Evolutionary conservation across 2,329 filamentous ascomycete species (phyloP).

Genomic region (Cytospora paraplurivora): DNA sequence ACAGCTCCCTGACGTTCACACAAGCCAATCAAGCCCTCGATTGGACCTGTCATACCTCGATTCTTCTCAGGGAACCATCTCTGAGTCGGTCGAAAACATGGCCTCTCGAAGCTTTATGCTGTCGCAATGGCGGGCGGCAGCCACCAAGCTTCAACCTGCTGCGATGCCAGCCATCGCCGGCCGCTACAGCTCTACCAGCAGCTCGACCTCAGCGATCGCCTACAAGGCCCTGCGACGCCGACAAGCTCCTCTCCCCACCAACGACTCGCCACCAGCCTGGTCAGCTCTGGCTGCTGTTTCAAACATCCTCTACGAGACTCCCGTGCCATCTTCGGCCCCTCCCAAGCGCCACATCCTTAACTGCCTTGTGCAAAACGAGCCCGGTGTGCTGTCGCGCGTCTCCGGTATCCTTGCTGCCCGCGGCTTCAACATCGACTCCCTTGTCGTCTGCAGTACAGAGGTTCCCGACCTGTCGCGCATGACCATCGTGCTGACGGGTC

Average conservation of each 20-base stretch:
- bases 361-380: slow-evolving; percentile 98
- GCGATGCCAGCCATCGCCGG: slow-evolving; percentile 36
- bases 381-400: slow-evolving; percentile 92
- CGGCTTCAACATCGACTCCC: slow-evolving; percentile 98
- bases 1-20: slow-evolving; percentile 8
- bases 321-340: slow-evolving; percentile 77
- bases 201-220: slow-evolving; percentile 88
- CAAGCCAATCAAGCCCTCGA: slow-evolving; percentile 13
- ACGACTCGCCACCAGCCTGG: slow-evolving; percentile 73
- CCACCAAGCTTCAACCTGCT: slow-evolving; percentile 32
- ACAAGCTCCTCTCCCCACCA: slow-evolving; percentile 80
- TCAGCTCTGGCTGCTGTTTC: slow-evolving; percentile 94
- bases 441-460: slow-evolving; percentile 97
- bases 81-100: slow-evolving; percentile 27
- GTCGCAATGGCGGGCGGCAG: slow-evolving; percentile 32
- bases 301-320: slow-evolving; percentile 98
- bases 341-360: slow-evolving; percentile 96
- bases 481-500: slow-evolving; percentile 96
- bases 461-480: slow-evolving; percentile 96
- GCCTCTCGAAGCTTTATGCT: slow-evolving; percentile 28
- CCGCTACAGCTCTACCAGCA: slow-evolving; percentile 53
- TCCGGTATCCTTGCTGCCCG: slow-evolving; percentile 94
- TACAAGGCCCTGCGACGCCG: slow-evolving; percentile 97
- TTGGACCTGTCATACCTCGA: slow-evolving; percentile 22
- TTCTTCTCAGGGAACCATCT: slow-evolving; percentile 24